These are phyloP conservation scores for Solanum neorickii DNA, from an alignment of 257 asterid species.

Conservation along the genomic window DNA sequence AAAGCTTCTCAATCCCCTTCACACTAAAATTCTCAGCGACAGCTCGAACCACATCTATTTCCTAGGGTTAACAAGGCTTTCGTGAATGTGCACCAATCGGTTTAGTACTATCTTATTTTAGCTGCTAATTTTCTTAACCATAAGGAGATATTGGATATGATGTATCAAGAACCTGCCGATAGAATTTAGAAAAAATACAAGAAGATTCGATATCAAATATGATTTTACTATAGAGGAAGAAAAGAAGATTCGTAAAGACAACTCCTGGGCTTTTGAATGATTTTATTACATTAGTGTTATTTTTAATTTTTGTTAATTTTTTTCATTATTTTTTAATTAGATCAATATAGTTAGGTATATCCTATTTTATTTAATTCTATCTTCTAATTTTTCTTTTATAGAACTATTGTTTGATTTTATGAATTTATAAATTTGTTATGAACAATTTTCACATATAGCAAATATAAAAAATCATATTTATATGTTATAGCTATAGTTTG, in stretches of 20 bases:
- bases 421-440: no score
- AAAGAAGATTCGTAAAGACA: background rate
- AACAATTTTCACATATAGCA: no score
- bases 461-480: no score
- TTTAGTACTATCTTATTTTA: background rate
- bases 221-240: constrained; percentile 1
- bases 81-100: background rate
- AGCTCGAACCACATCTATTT: background rate
- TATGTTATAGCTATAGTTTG: no score
- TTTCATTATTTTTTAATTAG: no score
- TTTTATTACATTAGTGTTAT: no score
- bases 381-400: no score
- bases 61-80: background rate
- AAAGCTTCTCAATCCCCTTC: background rate
- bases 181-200: background rate
- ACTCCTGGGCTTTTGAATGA: background rate
- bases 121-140: background rate
- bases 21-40: background rate
- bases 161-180: no score
- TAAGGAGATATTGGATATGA: background rate
- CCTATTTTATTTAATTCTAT: no score
- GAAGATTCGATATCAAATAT: background rate
- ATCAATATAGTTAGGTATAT: no score
- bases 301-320: no score
- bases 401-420: no score